phyloP scores from a whole-genome alignment of 164 flowering plant species.

The Tetracentron sinense region DNA sequence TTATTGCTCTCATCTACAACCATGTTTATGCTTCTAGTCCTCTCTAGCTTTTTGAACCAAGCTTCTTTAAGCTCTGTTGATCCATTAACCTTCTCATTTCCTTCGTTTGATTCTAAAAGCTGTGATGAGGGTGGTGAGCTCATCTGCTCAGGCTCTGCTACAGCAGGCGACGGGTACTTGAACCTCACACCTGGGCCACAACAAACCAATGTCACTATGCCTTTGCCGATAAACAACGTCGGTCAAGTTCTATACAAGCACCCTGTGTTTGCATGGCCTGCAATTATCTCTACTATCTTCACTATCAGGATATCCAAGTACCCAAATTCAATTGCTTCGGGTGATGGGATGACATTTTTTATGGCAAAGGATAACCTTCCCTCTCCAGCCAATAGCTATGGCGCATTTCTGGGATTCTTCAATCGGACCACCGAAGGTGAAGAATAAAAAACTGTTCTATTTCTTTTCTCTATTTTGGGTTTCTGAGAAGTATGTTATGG shows the following conservation, averaged over 20 bases:
- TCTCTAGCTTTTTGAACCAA: conserved; percentile 18
- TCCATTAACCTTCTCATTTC: conserved; percentile 23
- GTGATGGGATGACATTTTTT: conserved; percentile 55
- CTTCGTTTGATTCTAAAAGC: conserved; percentile 27
- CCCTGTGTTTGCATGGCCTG: conserved; percentile 46
- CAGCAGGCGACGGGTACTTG: conserved; percentile 25
- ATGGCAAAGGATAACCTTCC: conserved; percentile 33
- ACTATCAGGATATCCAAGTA: conserved; percentile 30
- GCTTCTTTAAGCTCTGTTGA: conserved; percentile 15
- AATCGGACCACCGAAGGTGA: conserved; percentile 36
- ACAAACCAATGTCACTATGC: neutral
- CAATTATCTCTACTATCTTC: conserved; percentile 39
- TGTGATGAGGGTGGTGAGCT: conserved; percentile 30
- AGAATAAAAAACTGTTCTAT: neutral
- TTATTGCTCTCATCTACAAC: conserved; percentile 4
- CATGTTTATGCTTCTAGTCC: conserved; percentile 26
- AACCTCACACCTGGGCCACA: conserved; percentile 29
- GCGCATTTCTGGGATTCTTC: conserved; percentile 42
- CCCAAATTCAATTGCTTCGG: conserved; percentile 22
- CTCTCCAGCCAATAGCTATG: conserved; percentile 37
- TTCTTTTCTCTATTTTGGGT: neutral
- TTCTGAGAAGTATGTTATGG: neutral
- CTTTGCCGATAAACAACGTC: conserved; percentile 7
- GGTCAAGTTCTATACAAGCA: conserved; percentile 37
- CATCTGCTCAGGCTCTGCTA: conserved; percentile 40